Base-by-base conservation (phyloP, 257 asterid genomes). In the Gentiana macrophylla region DNA sequence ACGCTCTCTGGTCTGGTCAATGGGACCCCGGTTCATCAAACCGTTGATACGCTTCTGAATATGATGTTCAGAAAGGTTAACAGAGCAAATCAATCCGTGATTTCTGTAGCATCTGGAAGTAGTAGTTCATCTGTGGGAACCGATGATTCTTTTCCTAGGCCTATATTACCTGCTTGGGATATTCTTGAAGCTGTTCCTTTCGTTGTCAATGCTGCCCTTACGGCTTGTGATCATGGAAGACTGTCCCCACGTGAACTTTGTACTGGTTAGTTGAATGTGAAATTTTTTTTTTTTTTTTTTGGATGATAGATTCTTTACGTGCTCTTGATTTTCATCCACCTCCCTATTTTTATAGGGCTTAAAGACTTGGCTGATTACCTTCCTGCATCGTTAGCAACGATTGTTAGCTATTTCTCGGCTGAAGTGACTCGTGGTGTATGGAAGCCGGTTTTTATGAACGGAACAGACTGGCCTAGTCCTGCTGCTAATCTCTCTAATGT, bases 401-500 rank as follows among this genome's bases (percentile, higher is more conserved):
- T 91, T 15, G 96, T 84, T 41, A 91, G 98, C 66, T 91, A 87
- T 74, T 81, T 91, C 77, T 91, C 98, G 8, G 98, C 98, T 63
- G 97, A 91, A 80, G 97, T 91, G 53, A 91, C 95, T 50, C 98
- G 98, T 60, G 98, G 96, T 53, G 83, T 91, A 36, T 91, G 98
- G 98, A 84, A 91, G 69, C 80, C 94, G 9, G 97, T 83, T 72
- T 79, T 73, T 62, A 91, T 91, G 98, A 91, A 91, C 57, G 98
- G 98, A 58, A 84, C 97, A 1, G 98, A 91, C 74, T 91, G 98
- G 98, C 98, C 98, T 3, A 91, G 98, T 64, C 98, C 98, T 8
- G 96, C 89, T 49, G 92, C 96, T 55, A 87, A 91, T 78, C 87
- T 91, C 54, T 77, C 83, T 52, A 71, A 78, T 59, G 98, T 91